Base-by-base conservation (phyloP, 495 filamentous ascomycete species). In the Daldinia bambusicola region DNA sequence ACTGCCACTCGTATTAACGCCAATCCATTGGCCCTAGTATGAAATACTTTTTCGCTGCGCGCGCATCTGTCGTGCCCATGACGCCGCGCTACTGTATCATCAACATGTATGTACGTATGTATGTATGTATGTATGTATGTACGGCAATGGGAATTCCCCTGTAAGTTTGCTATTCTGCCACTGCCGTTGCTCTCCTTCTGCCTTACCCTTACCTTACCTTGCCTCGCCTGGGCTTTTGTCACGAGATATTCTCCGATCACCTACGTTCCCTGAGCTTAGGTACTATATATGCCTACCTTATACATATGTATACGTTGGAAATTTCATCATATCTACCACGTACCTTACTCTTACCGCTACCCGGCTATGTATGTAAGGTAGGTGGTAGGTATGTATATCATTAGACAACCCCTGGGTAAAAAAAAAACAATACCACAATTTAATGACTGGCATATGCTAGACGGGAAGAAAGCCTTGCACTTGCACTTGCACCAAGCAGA, bases 391-490 rank as follows among this genome's bases (percentile, higher is more conserved):
- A 36, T 41, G 70, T 64, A 61, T 61, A 73, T 73, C 70, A 69
- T 65, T 52, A 55, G 61, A 50, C 41, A 62, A 69, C 62, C 66
- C 70, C 66, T 26, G 3, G 1, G 26, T 26, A 26, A 26, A 26
- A 61, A 26, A 26, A 26, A 61, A 58, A 61, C 16, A 26, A 73
- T 66, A 66, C 70, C 70, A 69, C 70, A 63, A 31, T 53, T 36
- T 12, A 48, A 73, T 73, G 70, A 73, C 70, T 69, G 70, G 70
- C 70, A 73, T 73, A 73, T 73, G 70, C 70, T 62, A 8, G 51
- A 43, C 61, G 66, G 61, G 66, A 66, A 45, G 66, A 66, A 45
- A 45, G 38, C 52, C 70, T 57, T 73, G 61, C 70, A 73, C 70
- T 26, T 26, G 26, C 26, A 26, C 26, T 57, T 73, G 56, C 70